Evolutionary conservation across 176 grass and related monocot genomes (phyloP).

Genomic region (Zea mays): DNA sequence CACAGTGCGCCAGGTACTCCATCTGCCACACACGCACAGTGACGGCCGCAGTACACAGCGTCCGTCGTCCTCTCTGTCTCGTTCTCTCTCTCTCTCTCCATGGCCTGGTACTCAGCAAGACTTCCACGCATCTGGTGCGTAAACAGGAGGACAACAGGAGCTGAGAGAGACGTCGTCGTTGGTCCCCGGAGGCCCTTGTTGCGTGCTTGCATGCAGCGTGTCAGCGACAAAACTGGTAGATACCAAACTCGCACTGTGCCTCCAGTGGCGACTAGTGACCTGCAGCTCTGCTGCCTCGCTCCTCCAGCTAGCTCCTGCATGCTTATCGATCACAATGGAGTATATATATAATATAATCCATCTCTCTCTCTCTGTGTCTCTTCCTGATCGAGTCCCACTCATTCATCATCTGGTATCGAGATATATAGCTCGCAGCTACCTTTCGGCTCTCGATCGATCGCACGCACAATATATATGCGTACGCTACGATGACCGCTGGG

Average conservation of each 20-base stretch:
- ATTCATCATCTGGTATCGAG: background rate
- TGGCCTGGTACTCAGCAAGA: constrained; percentile 18
- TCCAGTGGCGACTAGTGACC: background rate
- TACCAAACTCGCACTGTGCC: constrained; percentile 46
- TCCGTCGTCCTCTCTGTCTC: background rate
- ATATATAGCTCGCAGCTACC: too few species aligned
- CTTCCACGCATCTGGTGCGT: constrained; percentile 41
- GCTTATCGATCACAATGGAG: background rate
- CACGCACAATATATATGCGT: too few species aligned
- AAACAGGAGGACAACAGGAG: constrained; percentile 35
- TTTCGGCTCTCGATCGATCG: background rate
- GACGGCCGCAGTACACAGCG: background rate
- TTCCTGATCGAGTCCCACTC: background rate
- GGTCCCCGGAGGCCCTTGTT: background rate
- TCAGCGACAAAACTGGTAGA: constrained; percentile 48
- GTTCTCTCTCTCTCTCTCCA: background rate
- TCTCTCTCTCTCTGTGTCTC: background rate
- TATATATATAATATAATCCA: too few species aligned
- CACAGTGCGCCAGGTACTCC: background rate
- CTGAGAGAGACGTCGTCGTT: background rate
- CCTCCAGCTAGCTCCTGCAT: background rate
- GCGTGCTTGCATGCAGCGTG: constrained; percentile 1
- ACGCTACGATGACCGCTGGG: background rate
- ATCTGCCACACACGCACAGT: constrained; percentile 13
- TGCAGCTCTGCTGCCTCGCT: background rate